Evolutionary conservation across 2,329 filamentous ascomycete species (phyloP).

Genomic region (Hypoxylon sp.): DNA sequence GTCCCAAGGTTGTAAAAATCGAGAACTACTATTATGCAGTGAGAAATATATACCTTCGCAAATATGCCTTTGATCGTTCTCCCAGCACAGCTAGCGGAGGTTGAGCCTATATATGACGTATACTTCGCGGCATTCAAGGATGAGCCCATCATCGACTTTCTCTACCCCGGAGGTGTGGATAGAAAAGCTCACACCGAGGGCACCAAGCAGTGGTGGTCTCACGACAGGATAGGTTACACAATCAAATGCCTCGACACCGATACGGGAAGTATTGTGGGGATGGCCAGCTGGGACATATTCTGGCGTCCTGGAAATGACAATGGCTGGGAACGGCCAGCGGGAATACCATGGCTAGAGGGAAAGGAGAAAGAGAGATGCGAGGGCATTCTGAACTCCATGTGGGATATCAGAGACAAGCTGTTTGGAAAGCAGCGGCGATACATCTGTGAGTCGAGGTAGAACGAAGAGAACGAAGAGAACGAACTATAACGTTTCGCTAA

Average conservation of each 20-base stretch:
- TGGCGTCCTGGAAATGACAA: constrained; percentile 43
- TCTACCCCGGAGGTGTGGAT: constrained; percentile 38
- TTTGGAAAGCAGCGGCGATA: constrained; percentile 46
- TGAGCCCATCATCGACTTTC: constrained; percentile 37
- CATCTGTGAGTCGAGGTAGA: constrained; percentile 44
- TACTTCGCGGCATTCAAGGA: constrained; percentile 49
- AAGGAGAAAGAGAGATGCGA: constrained; percentile 44
- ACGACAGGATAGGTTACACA: constrained; percentile 40
- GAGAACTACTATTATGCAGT: constrained; percentile 2
- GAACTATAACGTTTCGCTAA: constrained; percentile 10
- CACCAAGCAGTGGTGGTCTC: constrained; percentile 34
- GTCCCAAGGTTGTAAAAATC: background rate
- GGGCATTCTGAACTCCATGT: constrained; percentile 42
- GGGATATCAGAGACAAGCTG: constrained; percentile 48
- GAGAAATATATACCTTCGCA: background rate
- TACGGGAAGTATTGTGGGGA: constrained; percentile 48
- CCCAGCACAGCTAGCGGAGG: constrained; percentile 46
- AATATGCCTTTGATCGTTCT: constrained; percentile 48
- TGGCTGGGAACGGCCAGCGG: constrained; percentile 45
- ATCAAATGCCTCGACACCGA: constrained; percentile 49
- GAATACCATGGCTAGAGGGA: constrained; percentile 47
- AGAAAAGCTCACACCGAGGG: constrained; percentile 35
- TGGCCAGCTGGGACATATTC: constrained; percentile 51
- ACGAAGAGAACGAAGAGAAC: background rate
- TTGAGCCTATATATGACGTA: constrained; percentile 47